phyloP scores from a whole-genome alignment of 1,139 yeast species.

The Diutina siamensis region DNA sequence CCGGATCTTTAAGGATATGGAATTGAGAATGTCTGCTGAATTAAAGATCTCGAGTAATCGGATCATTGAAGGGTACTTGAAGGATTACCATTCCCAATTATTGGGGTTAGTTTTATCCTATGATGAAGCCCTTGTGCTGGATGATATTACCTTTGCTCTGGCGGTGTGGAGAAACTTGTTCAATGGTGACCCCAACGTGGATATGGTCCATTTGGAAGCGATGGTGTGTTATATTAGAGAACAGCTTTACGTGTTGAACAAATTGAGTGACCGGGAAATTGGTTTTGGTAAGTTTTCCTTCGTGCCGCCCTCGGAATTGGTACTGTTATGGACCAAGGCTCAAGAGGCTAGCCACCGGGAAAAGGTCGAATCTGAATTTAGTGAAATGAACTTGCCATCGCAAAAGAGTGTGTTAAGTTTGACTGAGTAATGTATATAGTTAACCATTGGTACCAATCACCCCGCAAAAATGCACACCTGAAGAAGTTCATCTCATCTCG shows the following conservation, averaged over 20 bases:
- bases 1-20: slow-evolving; percentile 82
- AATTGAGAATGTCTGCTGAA: slow-evolving; percentile 72
- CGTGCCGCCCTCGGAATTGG: slow-evolving; percentile 75
- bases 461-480: too few species aligned
- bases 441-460: too few species aligned
- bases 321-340: slow-evolving; percentile 54
- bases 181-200: slow-evolving; percentile 74
- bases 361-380: slow-evolving; percentile 32
- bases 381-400: slow-evolving; percentile 44
- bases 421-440: slow-evolving; percentile 28
- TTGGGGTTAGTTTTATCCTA: slow-evolving; percentile 84
- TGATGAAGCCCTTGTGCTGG: slow-evolving; percentile 81
- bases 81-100: slow-evolving; percentile 82
- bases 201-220: slow-evolving; percentile 76
- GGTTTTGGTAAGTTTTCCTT: slow-evolving; percentile 83
- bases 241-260: slow-evolving; percentile 76
- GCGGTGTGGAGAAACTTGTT: slow-evolving; percentile 90
- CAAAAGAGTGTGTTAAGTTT: slow-evolving; percentile 51
- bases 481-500: too few species aligned
- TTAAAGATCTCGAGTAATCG: slow-evolving; percentile 77
- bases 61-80: slow-evolving; percentile 74
- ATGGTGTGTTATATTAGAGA: slow-evolving; percentile 79
- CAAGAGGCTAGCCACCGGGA: slow-evolving; percentile 37
- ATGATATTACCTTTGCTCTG: slow-evolving; percentile 75
- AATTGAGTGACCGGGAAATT: slow-evolving; percentile 82